Base-by-base conservation (phyloP, 371 early-diverging fungal species). In the Actinomucor elegans region DNA sequence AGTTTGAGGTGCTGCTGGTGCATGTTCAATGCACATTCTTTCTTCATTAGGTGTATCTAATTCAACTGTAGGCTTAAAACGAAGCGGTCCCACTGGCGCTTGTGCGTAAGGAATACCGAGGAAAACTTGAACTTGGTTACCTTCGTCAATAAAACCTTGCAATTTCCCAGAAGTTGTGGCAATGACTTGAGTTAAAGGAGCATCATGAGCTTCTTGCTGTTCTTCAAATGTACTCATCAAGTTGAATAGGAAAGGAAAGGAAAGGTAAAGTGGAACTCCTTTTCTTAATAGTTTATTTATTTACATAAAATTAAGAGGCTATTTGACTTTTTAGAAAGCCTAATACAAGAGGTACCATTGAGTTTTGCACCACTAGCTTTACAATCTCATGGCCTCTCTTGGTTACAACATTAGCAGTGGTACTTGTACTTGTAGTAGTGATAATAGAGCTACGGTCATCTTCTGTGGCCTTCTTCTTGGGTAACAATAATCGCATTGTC, bases 291-390 rank as follows among this genome's bases (percentile, higher is more conserved):
- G 0, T 37, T 37, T 37, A 37, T 37, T 37, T 3, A 18, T 37
- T 34, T 34, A n/a, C 15, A n/a, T n/a, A n/a, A n/a, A n/a, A n/a
- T 34, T n/a, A 20, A 4, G 17, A 23, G 15, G 49, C 18, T 36
- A 54, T 57, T 52, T 53, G 53, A 20, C 44, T 52, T 28, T 75
- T 71, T 35, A 84, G 57, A 40, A 84, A 84, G 2, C 79, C 76
- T 17, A 84, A 69, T 61, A 84, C 67, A 9, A 77, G 62, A 6
- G 82, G 81, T 38, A 84, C 77, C 58, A 80, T 57, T 14, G 82
- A 80, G 37, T 84, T 84, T 46, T 82, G 82, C 23, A 81, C 82
- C n/a, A 78, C 81, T 17, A 84, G 38, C 15, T 77, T 69, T 20
- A 82, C 69, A 18, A 84, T 70, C 42, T 84, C 84, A 61, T 78